Conservation (phyloP, 2,329 filamentous ascomycete genomes). For the Ascochyta koolunga region DNA sequence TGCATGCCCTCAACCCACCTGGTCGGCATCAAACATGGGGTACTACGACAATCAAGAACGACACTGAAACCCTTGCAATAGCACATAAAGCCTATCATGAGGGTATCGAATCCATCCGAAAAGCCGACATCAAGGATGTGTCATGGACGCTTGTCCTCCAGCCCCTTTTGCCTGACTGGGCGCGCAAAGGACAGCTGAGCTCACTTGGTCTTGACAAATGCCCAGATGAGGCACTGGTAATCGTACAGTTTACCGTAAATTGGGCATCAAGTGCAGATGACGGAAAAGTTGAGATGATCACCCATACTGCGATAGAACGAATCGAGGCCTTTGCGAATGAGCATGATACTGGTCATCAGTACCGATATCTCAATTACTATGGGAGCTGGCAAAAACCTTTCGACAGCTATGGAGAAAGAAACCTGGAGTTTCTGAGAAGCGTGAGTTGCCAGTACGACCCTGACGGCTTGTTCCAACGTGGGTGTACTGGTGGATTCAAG, state of each 20-base stretch:
- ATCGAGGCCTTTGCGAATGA: slow-evolving; percentile 40
- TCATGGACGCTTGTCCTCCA: slow-evolving; percentile 42
- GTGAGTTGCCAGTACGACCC: slow-evolving; percentile 47
- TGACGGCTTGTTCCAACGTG: slow-evolving; percentile 44
- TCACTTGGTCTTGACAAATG: slow-evolving; percentile 19
- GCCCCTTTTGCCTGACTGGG: slow-evolving; percentile 23
- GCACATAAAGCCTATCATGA: slow-evolving; percentile 36
- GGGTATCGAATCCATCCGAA: slow-evolving; percentile 26
- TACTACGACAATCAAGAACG: slow-evolving; percentile 48
- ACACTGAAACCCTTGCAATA: slow-evolving; percentile 37
- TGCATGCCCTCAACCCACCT: slow-evolving; percentile 39
- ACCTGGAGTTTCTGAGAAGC: slow-evolving; percentile 30
- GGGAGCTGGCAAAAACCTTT: slow-evolving; percentile 47
- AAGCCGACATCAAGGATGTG: slow-evolving; percentile 32
- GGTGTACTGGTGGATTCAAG: slow-evolving; percentile 46
- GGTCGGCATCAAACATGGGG: slow-evolving; percentile 41
- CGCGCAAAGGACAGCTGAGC: slow-evolving; percentile 20
- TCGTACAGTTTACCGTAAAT: slow-evolving; percentile 45
- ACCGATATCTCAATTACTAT: slow-evolving; percentile 46
- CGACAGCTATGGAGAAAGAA: slow-evolving; percentile 38
- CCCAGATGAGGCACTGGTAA: slow-evolving; percentile 35
- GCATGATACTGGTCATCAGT: slow-evolving; percentile 24
- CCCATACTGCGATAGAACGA: slow-evolving; percentile 34
- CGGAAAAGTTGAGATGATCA: slow-evolving; percentile 32
- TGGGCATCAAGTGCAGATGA: slow-evolving; percentile 40